Evolutionary conservation across 805 yeast genomes (phyloP), one percentile per base, ranked within the genome.

Genomic region (Spathaspora gorwiae): DNA sequence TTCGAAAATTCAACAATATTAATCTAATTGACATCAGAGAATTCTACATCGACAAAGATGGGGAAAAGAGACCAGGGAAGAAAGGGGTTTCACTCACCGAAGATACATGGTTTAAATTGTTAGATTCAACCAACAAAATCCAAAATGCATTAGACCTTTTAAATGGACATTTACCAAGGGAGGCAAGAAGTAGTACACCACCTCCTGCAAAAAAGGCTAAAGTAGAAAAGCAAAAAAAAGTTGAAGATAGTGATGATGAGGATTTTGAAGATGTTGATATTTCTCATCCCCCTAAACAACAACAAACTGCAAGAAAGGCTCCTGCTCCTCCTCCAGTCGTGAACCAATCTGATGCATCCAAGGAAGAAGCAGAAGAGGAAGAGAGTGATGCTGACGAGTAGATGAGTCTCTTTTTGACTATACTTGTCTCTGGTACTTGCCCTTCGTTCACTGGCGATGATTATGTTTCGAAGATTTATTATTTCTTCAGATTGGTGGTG

Each of bases 11-110:
- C 70, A 82, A 85, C 45, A 81, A 82, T 42, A 67, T 70, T 45
- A 78, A 77, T 31, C 66, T 90, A 52, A 80, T 92, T 11, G 96
- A 90, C 56, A 86, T 90, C 43, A 76, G 98, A 47, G 97, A 90
- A 60, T 89, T 72, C 66, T 90, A 88, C 62, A 41, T 57, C 12
- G 73, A 68, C 52, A 66, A 64, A 47, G 72, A 72, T 43, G 84
- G 84, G 6, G 83, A 81, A 48, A 72, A 75, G 68, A 75, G 75
- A 48, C 98, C 98, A 0, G 95, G 96, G 1, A 84, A 81, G 57
- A 90, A 90, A 64, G 87, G 87, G 0, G 79, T 83, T 15, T 71
- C 87, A 1, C 59, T 83, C 26, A 78, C 83, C 1, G 75, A 69
- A 50, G 84, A 74, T 3, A 72, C 73, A 19, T 84, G 87, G 82